Percentiles rank a stretch among this genome's conserved stretches.
phyloP scores from a whole-genome alignment of 2,329 filamentous ascomycete genomes.

The Fusarium tricinctum region DNA sequence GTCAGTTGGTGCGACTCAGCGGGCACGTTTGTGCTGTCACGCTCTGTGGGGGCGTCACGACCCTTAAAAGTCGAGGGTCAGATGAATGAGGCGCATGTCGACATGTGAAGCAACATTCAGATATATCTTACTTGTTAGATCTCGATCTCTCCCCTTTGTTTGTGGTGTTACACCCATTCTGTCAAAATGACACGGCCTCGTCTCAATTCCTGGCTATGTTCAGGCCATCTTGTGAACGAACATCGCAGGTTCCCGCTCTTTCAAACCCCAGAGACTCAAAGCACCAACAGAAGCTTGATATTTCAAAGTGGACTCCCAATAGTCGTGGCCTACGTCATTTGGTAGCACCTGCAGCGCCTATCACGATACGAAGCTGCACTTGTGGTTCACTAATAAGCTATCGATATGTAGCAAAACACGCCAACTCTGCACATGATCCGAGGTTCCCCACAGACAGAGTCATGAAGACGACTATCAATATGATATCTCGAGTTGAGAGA shows the following conservation, averaged over 20 bases:
- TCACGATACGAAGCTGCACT: slow-evolving; percentile 38
- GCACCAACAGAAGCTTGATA: slow-evolving; percentile 33
- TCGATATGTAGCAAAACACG: slow-evolving; percentile 12
- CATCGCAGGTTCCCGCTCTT: slow-evolving; percentile 14
- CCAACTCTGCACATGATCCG: slow-evolving; percentile 37
- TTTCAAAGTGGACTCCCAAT: slow-evolving; percentile 25
- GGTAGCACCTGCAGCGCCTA: slow-evolving; percentile 41
- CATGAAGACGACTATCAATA: slow-evolving; percentile 25
- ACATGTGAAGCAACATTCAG: slow-evolving; percentile 33
- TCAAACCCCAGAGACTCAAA: not conserved
- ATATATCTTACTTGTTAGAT: slow-evolving; percentile 27
- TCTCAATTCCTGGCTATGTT: not conserved
- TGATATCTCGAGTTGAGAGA: slow-evolving; percentile 2
- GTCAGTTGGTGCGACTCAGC: slow-evolving; percentile 22
- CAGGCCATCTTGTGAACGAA: slow-evolving; percentile 11
- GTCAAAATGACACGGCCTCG: not conserved
- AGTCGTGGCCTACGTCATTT: slow-evolving; percentile 47
- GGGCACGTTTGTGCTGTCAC: slow-evolving; percentile 37
- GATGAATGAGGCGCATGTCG: slow-evolving; percentile 36
- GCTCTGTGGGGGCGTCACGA: slow-evolving; percentile 37
- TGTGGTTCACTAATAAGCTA: slow-evolving; percentile 26
- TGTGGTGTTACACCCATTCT: slow-evolving; percentile 3
- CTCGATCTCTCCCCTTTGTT: slow-evolving; percentile 25
- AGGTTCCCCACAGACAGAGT: slow-evolving; percentile 27
- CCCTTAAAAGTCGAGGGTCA: slow-evolving; percentile 25